Conservation (phyloP, 2,329 filamentous ascomycete genomes). For the Aspergillus ruber region DNA sequence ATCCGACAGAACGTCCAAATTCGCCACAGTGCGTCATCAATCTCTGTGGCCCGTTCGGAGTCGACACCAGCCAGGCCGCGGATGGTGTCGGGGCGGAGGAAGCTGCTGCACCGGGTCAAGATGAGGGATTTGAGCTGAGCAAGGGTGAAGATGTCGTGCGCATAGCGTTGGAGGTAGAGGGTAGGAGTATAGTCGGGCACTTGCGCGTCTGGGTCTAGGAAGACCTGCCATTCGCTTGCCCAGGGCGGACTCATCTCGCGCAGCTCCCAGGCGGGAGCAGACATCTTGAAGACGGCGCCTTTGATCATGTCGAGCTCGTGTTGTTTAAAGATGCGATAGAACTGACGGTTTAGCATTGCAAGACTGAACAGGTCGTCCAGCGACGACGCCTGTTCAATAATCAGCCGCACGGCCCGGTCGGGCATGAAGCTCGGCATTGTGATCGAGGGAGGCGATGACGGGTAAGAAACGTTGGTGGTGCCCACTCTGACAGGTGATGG, state of each 20-base stretch:
- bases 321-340: conserved; percentile 53
- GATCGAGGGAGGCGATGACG: not conserved
- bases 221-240: conserved; percentile 34
- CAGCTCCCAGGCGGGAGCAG: conserved; percentile 55
- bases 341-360: conserved; percentile 49
- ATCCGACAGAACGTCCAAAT: conserved; percentile 62
- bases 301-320: conserved; percentile 52
- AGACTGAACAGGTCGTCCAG: conserved; percentile 52
- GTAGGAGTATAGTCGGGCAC: conserved; percentile 49
- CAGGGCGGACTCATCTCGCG: conserved; percentile 52
- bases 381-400: conserved; percentile 44
- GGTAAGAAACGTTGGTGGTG: not conserved
- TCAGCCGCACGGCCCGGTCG: conserved; percentile 46
- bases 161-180: conserved; percentile 48
- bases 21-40: conserved; percentile 59
- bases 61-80: conserved; percentile 46
- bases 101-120: conserved; percentile 49
- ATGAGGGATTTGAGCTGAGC: conserved; percentile 52
- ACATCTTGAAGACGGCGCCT: conserved; percentile 46
- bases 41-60: conserved; percentile 41
- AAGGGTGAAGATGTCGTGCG: conserved; percentile 49
- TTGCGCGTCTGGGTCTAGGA: conserved; percentile 40
- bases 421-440: conserved; percentile 25
- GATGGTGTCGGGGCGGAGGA: conserved; percentile 52
- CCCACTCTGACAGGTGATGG: conserved; percentile 15